Evolutionary conservation across 148 eudicot genomes (phyloP).

Genomic region (Rheum nobile): DNA sequence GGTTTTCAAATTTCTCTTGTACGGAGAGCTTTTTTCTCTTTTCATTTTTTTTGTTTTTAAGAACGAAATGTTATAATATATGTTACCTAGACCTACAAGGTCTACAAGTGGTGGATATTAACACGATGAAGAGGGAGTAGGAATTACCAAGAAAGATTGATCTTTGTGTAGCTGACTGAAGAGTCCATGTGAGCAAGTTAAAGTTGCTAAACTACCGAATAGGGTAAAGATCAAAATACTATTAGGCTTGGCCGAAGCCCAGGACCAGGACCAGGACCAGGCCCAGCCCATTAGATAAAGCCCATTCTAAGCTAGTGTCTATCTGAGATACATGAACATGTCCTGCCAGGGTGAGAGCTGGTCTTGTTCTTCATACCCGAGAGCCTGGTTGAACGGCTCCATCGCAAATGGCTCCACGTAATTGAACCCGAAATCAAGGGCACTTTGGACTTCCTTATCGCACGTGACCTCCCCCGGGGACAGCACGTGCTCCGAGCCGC

Average conservation of each 20-base stretch:
- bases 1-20: too few species aligned
- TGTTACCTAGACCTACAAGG: not conserved
- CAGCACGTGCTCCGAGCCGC: conserved; percentile 34
- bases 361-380: conserved; percentile 23
- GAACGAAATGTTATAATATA: too few species aligned
- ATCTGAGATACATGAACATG: conserved; percentile 29
- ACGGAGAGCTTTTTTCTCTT: too few species aligned
- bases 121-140: not conserved
- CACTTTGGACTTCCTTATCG: conserved; percentile 65
- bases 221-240: too few species aligned
- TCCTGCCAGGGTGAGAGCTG: conserved; percentile 38
- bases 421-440: conserved; percentile 25
- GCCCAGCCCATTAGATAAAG: not conserved
- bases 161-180: too few species aligned
- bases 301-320: too few species aligned
- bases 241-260: too few species aligned
- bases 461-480: conserved; percentile 39
- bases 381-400: conserved; percentile 28
- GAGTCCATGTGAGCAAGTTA: too few species aligned
- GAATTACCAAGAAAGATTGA: too few species aligned
- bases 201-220: too few species aligned
- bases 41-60: too few species aligned
- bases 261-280: too few species aligned
- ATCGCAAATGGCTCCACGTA: conserved; percentile 39
- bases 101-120: not conserved